These are phyloP conservation scores for Hymenoscyphus fraxineus DNA, from an alignment of 2,329 filamentous ascomycete species.

Conservation along the genomic window DNA sequence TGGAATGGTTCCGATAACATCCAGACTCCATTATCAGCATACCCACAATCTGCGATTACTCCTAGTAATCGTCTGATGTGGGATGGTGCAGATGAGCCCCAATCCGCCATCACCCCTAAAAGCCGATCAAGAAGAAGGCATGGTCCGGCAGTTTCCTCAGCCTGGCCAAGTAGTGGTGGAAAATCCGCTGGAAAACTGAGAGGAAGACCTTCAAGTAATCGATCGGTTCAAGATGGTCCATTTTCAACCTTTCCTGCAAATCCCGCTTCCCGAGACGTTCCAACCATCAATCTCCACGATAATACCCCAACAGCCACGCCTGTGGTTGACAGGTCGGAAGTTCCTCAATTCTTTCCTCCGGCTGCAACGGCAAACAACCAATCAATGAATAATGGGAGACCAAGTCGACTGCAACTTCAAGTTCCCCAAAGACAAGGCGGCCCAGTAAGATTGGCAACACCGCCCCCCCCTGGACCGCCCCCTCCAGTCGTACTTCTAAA, in stretches of 20 bases:
- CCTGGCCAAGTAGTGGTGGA: constrained; percentile 69
- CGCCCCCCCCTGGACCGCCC: constrained; percentile 40
- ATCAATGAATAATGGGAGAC: constrained; percentile 33
- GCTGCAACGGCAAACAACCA: constrained; percentile 21
- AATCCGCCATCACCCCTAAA: constrained; percentile 69
- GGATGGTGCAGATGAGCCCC: constrained; percentile 56
- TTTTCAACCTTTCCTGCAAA: constrained; percentile 68
- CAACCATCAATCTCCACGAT: constrained; percentile 43
- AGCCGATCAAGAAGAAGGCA: constrained; percentile 59
- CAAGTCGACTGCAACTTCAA: constrained; percentile 52
- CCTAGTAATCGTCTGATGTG: constrained; percentile 47
- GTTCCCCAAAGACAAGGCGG: constrained; percentile 60
- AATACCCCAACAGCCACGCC: constrained; percentile 41
- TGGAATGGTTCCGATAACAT: constrained; percentile 45
- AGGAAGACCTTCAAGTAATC: constrained; percentile 74
- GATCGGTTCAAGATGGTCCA: constrained; percentile 60
- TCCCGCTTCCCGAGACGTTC: constrained; percentile 45
- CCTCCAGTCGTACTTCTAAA: constrained; percentile 45
- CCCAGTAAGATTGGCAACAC: constrained; percentile 59
- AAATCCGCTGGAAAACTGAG: constrained; percentile 66
- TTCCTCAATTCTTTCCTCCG: constrained; percentile 34
- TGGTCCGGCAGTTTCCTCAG: constrained; percentile 84
- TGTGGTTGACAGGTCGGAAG: constrained; percentile 41
- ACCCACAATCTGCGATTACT: constrained; percentile 76
- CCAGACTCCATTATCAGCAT: constrained; percentile 62